phyloP scores from a whole-genome alignment of 352 stramenopile genomes.

The Pythium myriotylum region DNA sequence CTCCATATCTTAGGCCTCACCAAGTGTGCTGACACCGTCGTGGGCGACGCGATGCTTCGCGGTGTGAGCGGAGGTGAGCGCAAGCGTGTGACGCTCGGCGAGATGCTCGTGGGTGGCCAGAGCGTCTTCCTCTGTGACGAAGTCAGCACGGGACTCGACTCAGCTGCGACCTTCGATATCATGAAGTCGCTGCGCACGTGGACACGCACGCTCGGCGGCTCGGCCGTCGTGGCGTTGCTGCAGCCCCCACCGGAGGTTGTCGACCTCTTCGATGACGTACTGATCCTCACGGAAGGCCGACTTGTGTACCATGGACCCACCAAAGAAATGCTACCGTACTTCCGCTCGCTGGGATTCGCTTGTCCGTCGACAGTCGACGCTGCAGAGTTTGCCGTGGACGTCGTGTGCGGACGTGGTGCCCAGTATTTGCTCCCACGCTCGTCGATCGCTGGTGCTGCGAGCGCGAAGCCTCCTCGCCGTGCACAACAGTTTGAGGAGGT shows the following conservation, averaged over 20 bases:
- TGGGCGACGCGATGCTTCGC: slow-evolving; percentile 83
- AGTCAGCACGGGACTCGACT: slow-evolving; percentile 92
- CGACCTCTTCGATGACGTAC: slow-evolving; percentile 92
- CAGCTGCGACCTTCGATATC: slow-evolving; percentile 91
- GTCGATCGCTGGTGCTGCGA: background rate
- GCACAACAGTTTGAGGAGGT: slow-evolving; percentile 33
- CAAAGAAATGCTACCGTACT: slow-evolving; percentile 62
- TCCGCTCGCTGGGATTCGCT: slow-evolving; percentile 54
- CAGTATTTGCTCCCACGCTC: slow-evolving; percentile 15
- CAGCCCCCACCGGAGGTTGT: slow-evolving; percentile 86
- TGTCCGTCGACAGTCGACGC: slow-evolving; percentile 38
- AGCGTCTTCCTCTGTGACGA: slow-evolving; percentile 85
- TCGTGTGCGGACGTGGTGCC: slow-evolving; percentile 34
- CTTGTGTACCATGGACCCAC: slow-evolving; percentile 86
- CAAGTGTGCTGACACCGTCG: slow-evolving; percentile 84
- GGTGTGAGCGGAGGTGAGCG: slow-evolving; percentile 84
- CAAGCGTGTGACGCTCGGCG: slow-evolving; percentile 84
- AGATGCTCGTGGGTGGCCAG: slow-evolving; percentile 82
- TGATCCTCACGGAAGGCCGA: slow-evolving; percentile 84
- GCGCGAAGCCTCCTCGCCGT: slow-evolving; percentile 14
- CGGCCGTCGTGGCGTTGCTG: slow-evolving; percentile 37
- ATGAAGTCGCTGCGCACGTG: slow-evolving; percentile 43
- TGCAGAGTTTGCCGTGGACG: slow-evolving; percentile 41
- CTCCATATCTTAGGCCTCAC: slow-evolving; percentile 71
- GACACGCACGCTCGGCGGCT: slow-evolving; percentile 38